Evolutionary conservation across 139 green algal genomes (phyloP), one percentile per base, ranked within the genome.

Genomic region (Micractinium conductrix): DNA sequence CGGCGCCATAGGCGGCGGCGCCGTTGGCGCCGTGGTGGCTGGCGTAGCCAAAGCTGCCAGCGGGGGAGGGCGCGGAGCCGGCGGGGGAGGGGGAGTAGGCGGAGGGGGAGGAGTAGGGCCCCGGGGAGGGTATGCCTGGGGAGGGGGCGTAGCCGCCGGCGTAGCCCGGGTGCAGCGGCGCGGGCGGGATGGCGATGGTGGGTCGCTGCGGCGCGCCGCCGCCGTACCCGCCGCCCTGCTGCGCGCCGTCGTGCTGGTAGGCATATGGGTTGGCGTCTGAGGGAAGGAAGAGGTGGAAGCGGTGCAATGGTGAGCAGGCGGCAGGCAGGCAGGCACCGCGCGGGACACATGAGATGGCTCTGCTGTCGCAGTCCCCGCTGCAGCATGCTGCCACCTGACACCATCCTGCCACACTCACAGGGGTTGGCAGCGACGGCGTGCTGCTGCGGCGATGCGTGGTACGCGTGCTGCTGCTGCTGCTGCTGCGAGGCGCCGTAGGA

Each of bases 111-210:
- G 67, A 44, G 68, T 35, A 74, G 21, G 68, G 22, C 21, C 38
- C 75, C 12, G 75, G 75, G 37, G 50, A 55, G 75, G 78, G 55
- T 37, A 72, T 72, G 65, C 65, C 65, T 1, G 65, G n/a, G 10
- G 8, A 35, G 24, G 28, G 43, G 17, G 38, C 40, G 55, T 72
- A 81, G 35, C 40, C 38, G 28, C 45, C 67, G 22, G n/a, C n/a
- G n/a, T n/a, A n/a, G n/a, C 74, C 74, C 1, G 75, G 75, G 55
- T 81, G 75, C 75, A 58, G 55, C 38, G 75, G 75, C 7, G 75
- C 75, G 10, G 55, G 75, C 22, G 55, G 75, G 55, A 81, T 81
- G 75, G 75, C 55, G 33, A 81, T 71, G 55, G 55, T 81, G 75
- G 75, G 75, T 24, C 75, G 75, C 35, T 26, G 38, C 6, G 70